Base-by-base conservation (phyloP, 108 stramenopile genomes). In the Stephanodiscus triporus region DNA sequence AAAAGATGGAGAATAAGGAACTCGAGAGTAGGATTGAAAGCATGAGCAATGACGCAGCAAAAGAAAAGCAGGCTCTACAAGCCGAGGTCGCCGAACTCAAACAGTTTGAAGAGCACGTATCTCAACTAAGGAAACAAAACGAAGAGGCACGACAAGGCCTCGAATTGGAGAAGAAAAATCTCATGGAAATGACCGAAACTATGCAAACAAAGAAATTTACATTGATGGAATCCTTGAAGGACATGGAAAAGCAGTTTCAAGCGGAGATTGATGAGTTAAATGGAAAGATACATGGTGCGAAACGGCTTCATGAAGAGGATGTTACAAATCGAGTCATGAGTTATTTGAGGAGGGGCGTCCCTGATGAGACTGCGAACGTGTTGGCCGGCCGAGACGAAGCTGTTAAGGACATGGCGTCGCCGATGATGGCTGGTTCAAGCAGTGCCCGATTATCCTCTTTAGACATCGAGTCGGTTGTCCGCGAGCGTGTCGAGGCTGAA, bases 1-100 rank as follows among this genome's bases (percentile, higher is more conserved):
- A 62, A 59, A 72, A 79, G 66, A 36, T 2, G 24, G 79, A 80
- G 20, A 80, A 80, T 49, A 73, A 66, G 43, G 73, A 58, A 40
- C 34, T 80, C 16, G 68, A 80, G 38, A 59, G 49, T 14, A 69
- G 60, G 49, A 73, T 80, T 40, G 72, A 74, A 43, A 5, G 34
- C 2, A 80, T 80, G 79, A 70, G 63, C 16, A 63, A 74, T 62
- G 48, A 61, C 1, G 68, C 73, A 32, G 29, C 57, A 13, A 80
- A 74, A 51, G 73, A 80, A 22, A 80, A 74, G 38, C 19, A 55
- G 26, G 63, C 68, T 34, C 24, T 80, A 23, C 68, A 74, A 17
- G 68, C 63, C 9, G 68, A 70, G 59, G 63, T 53, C 43, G 73
- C 27, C 10, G 73, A 74, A 19, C 63, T 80, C 16, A 74, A 80